Conservation (phyloP, 495 filamentous ascomycete genomes). For the Penicillium lagena region DNA sequence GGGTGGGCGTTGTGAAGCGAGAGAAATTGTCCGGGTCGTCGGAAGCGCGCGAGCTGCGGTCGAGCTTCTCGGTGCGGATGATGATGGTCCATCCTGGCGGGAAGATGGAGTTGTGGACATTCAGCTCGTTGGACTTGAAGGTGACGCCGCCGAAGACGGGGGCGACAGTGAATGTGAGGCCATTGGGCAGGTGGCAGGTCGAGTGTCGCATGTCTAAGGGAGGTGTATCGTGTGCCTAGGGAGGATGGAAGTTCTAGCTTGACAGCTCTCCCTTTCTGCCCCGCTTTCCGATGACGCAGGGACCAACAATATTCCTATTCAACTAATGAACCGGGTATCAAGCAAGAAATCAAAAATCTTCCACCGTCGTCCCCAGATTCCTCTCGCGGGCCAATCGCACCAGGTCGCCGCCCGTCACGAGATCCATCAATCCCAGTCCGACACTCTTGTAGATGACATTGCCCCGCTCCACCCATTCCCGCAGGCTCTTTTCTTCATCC, state of each 20-base stretch:
- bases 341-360: slow-evolving; percentile 34
- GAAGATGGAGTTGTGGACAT: slow-evolving; percentile 59
- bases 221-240: too few species aligned
- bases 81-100: slow-evolving; percentile 86
- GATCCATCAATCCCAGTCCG: slow-evolving; percentile 42
- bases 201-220: slow-evolving; percentile 24
- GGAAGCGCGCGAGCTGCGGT: slow-evolving; percentile 19
- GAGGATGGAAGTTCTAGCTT: not conserved
- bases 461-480: slow-evolving; percentile 67
- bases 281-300: not conserved
- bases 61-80: slow-evolving; percentile 62
- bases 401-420: slow-evolving; percentile 67
- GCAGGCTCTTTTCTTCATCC: slow-evolving; percentile 49
- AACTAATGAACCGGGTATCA: not conserved
- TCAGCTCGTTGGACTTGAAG: slow-evolving; percentile 78
- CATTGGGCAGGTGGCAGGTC: slow-evolving; percentile 68
- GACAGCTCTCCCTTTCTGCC: not conserved
- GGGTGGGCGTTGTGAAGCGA: slow-evolving; percentile 64
- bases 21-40: slow-evolving; percentile 16
- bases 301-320: not conserved
- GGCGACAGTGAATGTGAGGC: slow-evolving; percentile 70
- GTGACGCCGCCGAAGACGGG: slow-evolving; percentile 83
- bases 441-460: slow-evolving; percentile 60
- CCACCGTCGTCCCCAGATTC: slow-evolving; percentile 65
- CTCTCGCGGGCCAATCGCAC: slow-evolving; percentile 66